Percentiles rank a stretch among this genome's conserved stretches.
Conservation (phyloP, 176 grass and related monocot species). For the Musa beccarii region DNA sequence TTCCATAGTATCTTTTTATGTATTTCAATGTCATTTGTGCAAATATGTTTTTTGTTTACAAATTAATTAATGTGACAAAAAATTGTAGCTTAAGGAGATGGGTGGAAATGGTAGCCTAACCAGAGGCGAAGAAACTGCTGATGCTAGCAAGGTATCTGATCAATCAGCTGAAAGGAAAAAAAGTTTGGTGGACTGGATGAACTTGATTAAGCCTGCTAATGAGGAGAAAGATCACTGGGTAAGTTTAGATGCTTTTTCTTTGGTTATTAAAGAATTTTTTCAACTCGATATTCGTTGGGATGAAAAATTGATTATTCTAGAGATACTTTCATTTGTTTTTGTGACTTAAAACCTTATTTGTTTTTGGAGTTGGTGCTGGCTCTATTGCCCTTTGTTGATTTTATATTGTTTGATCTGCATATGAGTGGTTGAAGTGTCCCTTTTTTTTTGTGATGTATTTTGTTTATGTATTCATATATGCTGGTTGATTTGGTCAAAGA, state of each 20-base stretch:
- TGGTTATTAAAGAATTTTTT: background rate
- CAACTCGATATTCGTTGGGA: background rate
- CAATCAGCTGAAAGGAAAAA: conserved; percentile 68
- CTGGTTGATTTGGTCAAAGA: too few relatives aligned
- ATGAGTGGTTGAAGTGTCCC: background rate
- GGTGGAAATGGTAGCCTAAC: conserved; percentile 46
- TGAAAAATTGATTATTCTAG: background rate
- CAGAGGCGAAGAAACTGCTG: conserved; percentile 45
- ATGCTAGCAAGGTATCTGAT: conserved; percentile 53
- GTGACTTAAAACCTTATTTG: too few relatives aligned
- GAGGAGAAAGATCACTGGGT: conserved; percentile 99
- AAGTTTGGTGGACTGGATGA: conserved; percentile 77
- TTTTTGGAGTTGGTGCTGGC: too few relatives aligned
- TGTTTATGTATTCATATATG: too few relatives aligned
- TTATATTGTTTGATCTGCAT: background rate
- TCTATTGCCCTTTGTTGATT: background rate
- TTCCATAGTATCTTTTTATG: background rate
- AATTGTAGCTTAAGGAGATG: conserved; percentile 83
- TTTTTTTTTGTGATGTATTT: background rate
- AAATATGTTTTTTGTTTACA: background rate
- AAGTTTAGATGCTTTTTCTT: conserved; percentile 19
- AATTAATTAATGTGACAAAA: conserved; percentile 2
- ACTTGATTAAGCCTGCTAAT: conserved; percentile 79
- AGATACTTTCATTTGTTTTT: too few relatives aligned
- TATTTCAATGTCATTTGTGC: background rate